Evolutionary conservation across 805 yeast species (phyloP), one percentile per base, ranked within the genome.

Genomic region (Candida piceae): DNA sequence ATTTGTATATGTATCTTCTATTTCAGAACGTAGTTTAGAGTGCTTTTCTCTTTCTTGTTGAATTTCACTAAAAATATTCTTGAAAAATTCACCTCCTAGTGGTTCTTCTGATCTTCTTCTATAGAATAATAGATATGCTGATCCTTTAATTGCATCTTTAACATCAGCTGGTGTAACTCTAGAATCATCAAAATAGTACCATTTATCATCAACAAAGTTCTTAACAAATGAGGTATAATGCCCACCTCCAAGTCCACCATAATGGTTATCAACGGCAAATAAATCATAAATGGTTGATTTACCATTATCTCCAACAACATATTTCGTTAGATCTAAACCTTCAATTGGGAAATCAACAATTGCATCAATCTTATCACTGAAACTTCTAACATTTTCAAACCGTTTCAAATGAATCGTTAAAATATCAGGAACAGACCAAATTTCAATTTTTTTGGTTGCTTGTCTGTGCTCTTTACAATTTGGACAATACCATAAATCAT

Each of bases 191-290:
- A 72, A 90, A 55, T 88, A 84, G 55, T 88, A 87, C 97, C 97
- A 93, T 40, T 76, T 69, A 16, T 64, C 64, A 52, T 85, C 94
- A 29, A 76, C 68, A 57, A 77, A 80, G 53, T 89, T 89, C 57
- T 81, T 83, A 1, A 76, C 96, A 52, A 78, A 82, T 0, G 97
- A 84, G 1, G 98, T 93, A 60, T 93, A 90, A 64, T 93, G 97
- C 2, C 98, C 97, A 4, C 97, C 97, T 1, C 97, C 97, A 15
- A 90, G 66, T 1, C 97, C 96, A 34, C 97, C 98, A 57, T 72
- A 88, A 55, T 93, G 98, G 57, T 90, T 93, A 57, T 89, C 97
- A 16, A 93, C 96, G 0, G 93, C 97, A 50, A 85, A 70, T 44
- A 93, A 65, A 55, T 93, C 97, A 59, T 90, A 90, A 1, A 84